Percentiles rank a stretch among this genome's conserved stretches.
These are phyloP conservation scores for Wickerhamomyces sp. DNA, from an alignment of 1,139 yeast species.

Conservation along the genomic window DNA sequence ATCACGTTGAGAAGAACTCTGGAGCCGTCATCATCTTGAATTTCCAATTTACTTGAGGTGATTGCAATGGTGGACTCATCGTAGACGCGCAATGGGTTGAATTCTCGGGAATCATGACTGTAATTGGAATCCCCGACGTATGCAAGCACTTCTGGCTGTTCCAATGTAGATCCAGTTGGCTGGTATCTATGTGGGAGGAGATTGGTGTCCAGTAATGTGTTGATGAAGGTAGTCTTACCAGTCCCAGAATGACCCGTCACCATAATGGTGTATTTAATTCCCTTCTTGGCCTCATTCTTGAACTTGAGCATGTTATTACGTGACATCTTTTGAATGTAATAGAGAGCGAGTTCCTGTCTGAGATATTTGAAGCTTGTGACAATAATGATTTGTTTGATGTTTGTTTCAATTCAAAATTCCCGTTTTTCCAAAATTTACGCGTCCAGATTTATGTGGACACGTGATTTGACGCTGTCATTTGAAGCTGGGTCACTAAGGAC, in stretches of 20 bases:
- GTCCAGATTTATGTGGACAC: too few relatives aligned
- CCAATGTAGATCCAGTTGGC: conserved; percentile 22
- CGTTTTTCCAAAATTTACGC: too few relatives aligned
- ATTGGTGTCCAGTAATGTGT: conserved; percentile 62
- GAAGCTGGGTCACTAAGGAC: too few relatives aligned
- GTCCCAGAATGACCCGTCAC: conserved; percentile 73
- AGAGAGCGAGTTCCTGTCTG: too few relatives aligned
- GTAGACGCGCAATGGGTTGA: conserved; percentile 33
- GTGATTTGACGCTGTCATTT: too few relatives aligned
- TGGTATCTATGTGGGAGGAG: conserved; percentile 57
- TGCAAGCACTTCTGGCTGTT: conserved; percentile 28
- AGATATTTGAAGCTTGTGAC: too few relatives aligned
- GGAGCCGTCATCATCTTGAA: conserved; percentile 54
- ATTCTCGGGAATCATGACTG: conserved; percentile 34
- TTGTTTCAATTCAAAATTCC: too few relatives aligned
- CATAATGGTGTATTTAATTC: conserved; percentile 75
- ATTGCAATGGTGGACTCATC: conserved; percentile 55
- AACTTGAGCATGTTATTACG: conserved; percentile 32
- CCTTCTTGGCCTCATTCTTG: conserved; percentile 76
- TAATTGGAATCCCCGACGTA: conserved; percentile 28
- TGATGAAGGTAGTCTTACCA: conserved; percentile 81
- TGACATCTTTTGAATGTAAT: neutral
- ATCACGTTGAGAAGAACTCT: conserved; percentile 56
- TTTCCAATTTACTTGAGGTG: conserved; percentile 60
- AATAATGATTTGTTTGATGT: too few relatives aligned